Evolutionary conservation across 768 basidiomycete species (phyloP), one percentile per base, ranked within the genome.

Genomic region (Cyclocybe cylindracea): DNA sequence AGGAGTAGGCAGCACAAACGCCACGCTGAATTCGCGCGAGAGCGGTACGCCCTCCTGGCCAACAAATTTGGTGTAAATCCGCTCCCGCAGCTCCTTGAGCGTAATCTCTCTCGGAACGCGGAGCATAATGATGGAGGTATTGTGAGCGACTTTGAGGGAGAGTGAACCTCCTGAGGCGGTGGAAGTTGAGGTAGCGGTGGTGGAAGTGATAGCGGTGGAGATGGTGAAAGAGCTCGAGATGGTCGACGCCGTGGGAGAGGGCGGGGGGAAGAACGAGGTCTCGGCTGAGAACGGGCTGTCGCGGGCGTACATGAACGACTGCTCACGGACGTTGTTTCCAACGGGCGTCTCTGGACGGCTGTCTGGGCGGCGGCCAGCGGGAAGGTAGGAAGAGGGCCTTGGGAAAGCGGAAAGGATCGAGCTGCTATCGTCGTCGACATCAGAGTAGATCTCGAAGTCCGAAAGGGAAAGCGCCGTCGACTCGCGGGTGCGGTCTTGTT

Each of bases 31-130:
- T 2, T 73, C 64, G 5, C 74, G 66, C 1, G 74, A 73, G 29
- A 88, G 76, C 10, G 75, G 71, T 37, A 84, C 56, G 46, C 76
- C 78, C 62, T 83, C 85, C 56, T 83, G 78, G n/a, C 75, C 72
- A n/a, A 78, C 72, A 60, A 90, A 84, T 60, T 87, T 88, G 43
- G 83, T 80, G 54, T 79, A 78, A 10, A 90, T 67, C 44, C 77
- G 76, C 43, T 69, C 69, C 46, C 84, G 83, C 8, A 88, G 55
- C 34, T 82, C 81, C 13, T 62, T 57, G 47, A 84, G 76, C 13
- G 77, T 41, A 42, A 71, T 70, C 34, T 73, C 68, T 55, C 73
- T 72, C 5, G 78, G 63, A 7, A 77, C 65, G 46, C 85, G 83
- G 36, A 90, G 74, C 41, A 86, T 63, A 55, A 89, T 73, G 55